Evolutionary conservation across 345 rosid genomes (phyloP).

Genomic region (Alliaria petiolata): DNA sequence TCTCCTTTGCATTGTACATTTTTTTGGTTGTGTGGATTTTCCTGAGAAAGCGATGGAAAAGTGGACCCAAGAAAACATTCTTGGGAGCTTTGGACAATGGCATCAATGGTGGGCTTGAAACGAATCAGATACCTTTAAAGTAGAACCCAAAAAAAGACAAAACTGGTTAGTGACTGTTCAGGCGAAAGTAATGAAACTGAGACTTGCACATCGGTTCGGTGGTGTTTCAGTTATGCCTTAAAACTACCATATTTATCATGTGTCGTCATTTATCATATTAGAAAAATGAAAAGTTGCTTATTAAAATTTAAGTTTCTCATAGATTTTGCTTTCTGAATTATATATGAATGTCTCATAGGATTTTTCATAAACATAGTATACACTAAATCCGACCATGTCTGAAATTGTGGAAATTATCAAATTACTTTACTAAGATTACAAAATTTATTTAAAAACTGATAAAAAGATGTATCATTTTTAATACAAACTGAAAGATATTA

Average conservation of each 20-base stretch:
- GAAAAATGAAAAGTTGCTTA: neutral
- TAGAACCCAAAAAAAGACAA: slow-evolving; percentile 14
- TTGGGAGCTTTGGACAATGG: slow-evolving; percentile 24
- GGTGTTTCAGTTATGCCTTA: neutral
- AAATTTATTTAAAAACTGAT: too few species aligned
- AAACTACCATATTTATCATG: neutral
- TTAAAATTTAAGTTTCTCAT: too few species aligned
- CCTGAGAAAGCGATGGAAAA: slow-evolving; percentile 24
- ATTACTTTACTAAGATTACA: too few species aligned
- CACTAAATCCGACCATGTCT: neutral
- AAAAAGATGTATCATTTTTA: too few species aligned
- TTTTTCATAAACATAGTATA: neutral
- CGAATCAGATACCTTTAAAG: slow-evolving; percentile 31
- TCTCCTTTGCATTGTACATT: neutral
- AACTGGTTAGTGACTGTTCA: slow-evolving; percentile 18
- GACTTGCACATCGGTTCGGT: neutral
- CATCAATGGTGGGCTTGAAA: slow-evolving; percentile 34
- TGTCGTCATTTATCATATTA: neutral
- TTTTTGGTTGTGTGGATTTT: neutral
- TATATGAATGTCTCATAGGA: too few species aligned
- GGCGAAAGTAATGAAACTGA: slow-evolving; percentile 12
- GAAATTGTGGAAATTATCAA: too few species aligned
- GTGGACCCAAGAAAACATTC: slow-evolving; percentile 33
- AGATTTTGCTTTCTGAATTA: neutral
- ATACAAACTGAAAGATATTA: too few species aligned